These are phyloP conservation scores for Solanum gracilifrons DNA, from an alignment of 257 asterid species.

Conservation along the genomic window DNA sequence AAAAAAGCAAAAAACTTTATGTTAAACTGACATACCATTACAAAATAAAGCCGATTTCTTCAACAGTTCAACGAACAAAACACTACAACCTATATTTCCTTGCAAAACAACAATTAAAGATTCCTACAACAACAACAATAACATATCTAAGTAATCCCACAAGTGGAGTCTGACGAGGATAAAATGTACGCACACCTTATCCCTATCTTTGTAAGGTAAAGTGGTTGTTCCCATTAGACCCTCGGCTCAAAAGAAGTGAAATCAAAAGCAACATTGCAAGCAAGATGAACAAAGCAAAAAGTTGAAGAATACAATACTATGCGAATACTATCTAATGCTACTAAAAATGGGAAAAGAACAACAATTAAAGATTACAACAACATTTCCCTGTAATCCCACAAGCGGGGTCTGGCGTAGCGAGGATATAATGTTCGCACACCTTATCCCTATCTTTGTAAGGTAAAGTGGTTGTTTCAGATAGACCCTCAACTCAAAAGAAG, in stretches of 20 bases:
- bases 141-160: neutral
- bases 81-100: neutral
- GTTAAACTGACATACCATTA: neutral
- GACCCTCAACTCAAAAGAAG: neutral
- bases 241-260: neutral
- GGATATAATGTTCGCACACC: neutral
- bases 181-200: neutral
- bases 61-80: neutral
- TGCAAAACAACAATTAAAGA: neutral
- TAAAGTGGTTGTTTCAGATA: neutral
- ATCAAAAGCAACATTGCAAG: neutral
- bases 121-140: neutral
- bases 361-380: too few species aligned
- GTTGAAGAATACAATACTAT: neutral
- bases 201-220: neutral
- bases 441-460: neutral
- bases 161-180: neutral
- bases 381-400: neutral
- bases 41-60: neutral
- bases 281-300: neutral
- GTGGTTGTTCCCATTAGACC: neutral
- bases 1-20: neutral
- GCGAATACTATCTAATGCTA: neutral
- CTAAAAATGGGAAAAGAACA: neutral
- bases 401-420: neutral